These are phyloP conservation scores for Salinomyces thailandicus DNA, from an alignment of 2,329 filamentous ascomycete species.

Conservation along the genomic window DNA sequence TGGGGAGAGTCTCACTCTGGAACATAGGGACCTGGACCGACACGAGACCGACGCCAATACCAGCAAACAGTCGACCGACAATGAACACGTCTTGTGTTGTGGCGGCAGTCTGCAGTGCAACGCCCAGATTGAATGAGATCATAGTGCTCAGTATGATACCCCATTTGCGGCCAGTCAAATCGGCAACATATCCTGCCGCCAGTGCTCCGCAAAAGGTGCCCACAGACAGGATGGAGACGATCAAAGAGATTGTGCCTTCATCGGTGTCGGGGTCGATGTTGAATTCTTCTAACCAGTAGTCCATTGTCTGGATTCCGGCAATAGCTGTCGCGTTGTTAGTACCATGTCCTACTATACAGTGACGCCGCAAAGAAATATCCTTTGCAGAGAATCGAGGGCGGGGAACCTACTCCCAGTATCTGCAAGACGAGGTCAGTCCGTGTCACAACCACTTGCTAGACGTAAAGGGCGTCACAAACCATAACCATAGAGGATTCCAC, in stretches of 20 bases:
- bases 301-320: constrained; percentile 31
- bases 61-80: constrained; percentile 50
- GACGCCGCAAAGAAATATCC: constrained; percentile 38
- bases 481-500: constrained; percentile 30
- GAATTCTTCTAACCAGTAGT: constrained; percentile 30
- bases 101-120: constrained; percentile 60
- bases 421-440: constrained; percentile 34
- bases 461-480: constrained; percentile 64
- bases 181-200: constrained; percentile 58
- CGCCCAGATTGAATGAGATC: constrained; percentile 59
- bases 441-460: constrained; percentile 36
- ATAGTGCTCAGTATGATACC: constrained; percentile 54
- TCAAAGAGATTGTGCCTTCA: constrained; percentile 40
- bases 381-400: constrained; percentile 7
- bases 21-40: constrained; percentile 32
- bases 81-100: constrained; percentile 47
- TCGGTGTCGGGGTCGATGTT: constrained; percentile 14
- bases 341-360: constrained; percentile 40
- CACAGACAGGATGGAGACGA: constrained; percentile 75
- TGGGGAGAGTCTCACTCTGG: constrained; percentile 36
- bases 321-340: constrained; percentile 39
- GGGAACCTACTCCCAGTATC: constrained; percentile 10
- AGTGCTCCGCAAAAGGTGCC: constrained; percentile 69
- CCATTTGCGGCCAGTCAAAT: constrained; percentile 57
- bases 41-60: constrained; percentile 58